Evolutionary conservation across 2,329 filamentous ascomycete genomes (phyloP), one percentile per base, ranked within the genome.

Genomic region (Xylariaceae sp.): DNA sequence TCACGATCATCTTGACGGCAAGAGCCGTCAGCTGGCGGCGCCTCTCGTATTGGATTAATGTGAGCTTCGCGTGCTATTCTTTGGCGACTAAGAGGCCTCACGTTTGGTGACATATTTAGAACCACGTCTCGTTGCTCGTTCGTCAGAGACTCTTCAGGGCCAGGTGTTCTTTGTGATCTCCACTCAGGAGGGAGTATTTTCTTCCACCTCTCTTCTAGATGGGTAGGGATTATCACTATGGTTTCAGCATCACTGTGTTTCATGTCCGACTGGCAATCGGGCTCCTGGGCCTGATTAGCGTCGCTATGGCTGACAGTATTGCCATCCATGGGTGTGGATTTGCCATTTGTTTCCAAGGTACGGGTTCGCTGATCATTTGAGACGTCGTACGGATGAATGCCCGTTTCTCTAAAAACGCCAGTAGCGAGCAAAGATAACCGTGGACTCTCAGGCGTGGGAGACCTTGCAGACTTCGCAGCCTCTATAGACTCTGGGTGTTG

Each of bases 351-450:
- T 50, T 41, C 12, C 19, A 45, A 26, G 8, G 8, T 19, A 37
- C 30, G 7, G n/a, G 31, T 30, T 45, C 48, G 47, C 39, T 30
- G 43, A 34, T 39, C 40, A 27, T 34, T 35, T 27, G 30, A 40
- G 32, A 46, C 48, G 43, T 64, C 60, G 45, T 63, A 61, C 34
- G 47, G 44, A 50, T 52, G 30, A 42, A 65, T 62, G 3, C 60
- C 58, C 19, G 64, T 64, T 41, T 62, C 31, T 11, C 42, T 58
- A 53, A 64, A 67, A 42, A 65, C 54, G 8, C 65, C 61, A 39
- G 64, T 68, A 6, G 59, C 59, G 49, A 62, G 47, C 12, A 66
- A 30, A 27, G 58, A 60, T 34, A 48, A 53, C 47, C 56, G 59
- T 26, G 59, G 54, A n/a, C 50, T 41, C 19, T 64, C 59, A 6